Percentiles rank a stretch among this genome's conserved stretches.
Conservation (phyloP, 139 green algal genomes). For the Deuterostichococcus epilithicus region DNA sequence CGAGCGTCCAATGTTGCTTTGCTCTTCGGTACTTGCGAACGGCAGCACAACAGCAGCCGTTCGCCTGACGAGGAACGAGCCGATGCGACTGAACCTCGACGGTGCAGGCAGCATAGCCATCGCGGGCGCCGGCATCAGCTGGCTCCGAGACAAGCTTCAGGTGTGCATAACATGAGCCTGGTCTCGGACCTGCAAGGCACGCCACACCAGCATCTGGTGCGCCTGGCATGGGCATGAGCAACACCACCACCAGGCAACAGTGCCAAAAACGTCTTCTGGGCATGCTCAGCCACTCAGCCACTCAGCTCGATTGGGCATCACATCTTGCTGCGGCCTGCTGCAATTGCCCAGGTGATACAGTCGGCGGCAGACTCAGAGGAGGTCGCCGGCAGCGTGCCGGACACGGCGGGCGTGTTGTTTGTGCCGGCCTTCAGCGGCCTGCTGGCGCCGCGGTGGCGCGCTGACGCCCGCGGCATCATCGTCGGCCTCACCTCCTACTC, state of each 20-base stretch:
- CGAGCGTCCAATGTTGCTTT: too few relatives aligned
- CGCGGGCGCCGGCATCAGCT: constrained; percentile 76
- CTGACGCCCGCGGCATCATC: constrained; percentile 79
- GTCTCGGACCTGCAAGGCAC: too few relatives aligned
- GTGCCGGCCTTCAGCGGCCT: constrained; percentile 95
- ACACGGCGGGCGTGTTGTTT: constrained; percentile 88
- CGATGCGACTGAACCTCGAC: background rate
- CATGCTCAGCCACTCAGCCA: too few relatives aligned
- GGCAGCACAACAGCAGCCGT: too few relatives aligned
- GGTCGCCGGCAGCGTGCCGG: constrained; percentile 43
- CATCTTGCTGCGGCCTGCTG: too few relatives aligned
- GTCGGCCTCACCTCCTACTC: constrained; percentile 76
- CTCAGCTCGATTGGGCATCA: too few relatives aligned
- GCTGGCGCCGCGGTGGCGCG: constrained; percentile 88
- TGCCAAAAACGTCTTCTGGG: too few relatives aligned
- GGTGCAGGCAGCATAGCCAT: constrained; percentile 69
- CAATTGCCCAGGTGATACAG: constrained; percentile 48
- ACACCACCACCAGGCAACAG: too few relatives aligned
- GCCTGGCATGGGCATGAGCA: too few relatives aligned
- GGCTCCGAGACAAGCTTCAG: constrained; percentile 81
- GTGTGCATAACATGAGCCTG: constrained; percentile 52
- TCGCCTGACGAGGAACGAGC: too few relatives aligned
- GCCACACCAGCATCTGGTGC: too few relatives aligned
- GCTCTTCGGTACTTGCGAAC: too few relatives aligned
- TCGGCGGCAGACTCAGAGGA: constrained; percentile 49